Percentiles rank a stretch among this genome's conserved stretches.
Conservation (phyloP, 805 yeast genomes). For the Cyberlindnera maritima region DNA sequence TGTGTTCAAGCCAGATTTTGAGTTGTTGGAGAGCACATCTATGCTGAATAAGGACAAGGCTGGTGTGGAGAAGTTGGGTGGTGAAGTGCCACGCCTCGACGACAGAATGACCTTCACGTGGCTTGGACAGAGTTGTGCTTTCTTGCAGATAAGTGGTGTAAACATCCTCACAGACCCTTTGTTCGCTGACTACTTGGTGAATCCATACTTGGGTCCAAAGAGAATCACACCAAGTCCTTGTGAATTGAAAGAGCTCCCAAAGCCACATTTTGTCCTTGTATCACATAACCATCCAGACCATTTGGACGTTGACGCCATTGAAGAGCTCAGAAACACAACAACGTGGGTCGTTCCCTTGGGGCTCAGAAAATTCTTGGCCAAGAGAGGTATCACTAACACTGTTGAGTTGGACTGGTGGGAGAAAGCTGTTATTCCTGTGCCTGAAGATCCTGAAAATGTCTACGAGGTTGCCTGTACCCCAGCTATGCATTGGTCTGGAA, state of each 20-base stretch:
- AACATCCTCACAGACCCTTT: constrained; percentile 85
- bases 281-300: constrained; percentile 98
- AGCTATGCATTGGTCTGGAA: constrained; percentile 96
- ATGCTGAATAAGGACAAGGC: constrained; percentile 10
- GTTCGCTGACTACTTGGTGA: constrained; percentile 62
- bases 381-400: constrained; percentile 57
- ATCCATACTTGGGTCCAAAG: constrained; percentile 71
- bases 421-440: constrained; percentile 38
- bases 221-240: constrained; percentile 81
- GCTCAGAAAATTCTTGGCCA: constrained; percentile 53
- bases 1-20: constrained; percentile 46
- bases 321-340: constrained; percentile 51
- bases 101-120: constrained; percentile 72
- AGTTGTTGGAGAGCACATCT: constrained; percentile 22
- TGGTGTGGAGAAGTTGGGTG: constrained; percentile 9
- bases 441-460: constrained; percentile 37
- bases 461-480: constrained; percentile 89
- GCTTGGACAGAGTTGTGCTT: constrained; percentile 91
- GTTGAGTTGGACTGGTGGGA: constrained; percentile 96
- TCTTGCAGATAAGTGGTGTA: constrained; percentile 66
- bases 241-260: constrained; percentile 56
- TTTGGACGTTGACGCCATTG: constrained; percentile 62
- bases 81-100: constrained; percentile 33
- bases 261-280: constrained; percentile 71
- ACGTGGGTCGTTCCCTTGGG: constrained; percentile 91